Conservation (phyloP, 2,329 filamentous ascomycete genomes). For the Geosmithia flava region DNA sequence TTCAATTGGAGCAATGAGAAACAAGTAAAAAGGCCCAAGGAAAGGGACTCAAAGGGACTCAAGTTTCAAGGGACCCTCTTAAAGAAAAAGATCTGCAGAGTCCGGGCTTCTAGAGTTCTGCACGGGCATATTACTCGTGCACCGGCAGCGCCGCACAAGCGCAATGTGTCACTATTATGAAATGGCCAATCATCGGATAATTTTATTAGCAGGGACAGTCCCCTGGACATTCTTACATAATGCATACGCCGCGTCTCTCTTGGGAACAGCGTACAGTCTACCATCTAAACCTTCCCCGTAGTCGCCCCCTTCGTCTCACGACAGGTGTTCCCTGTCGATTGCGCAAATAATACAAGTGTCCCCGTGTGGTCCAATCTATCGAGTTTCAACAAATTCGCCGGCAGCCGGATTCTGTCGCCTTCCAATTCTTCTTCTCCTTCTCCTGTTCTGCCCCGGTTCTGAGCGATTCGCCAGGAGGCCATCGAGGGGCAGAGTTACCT, state of each 20-base stretch:
- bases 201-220: not conserved
- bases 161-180: not conserved
- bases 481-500: not conserved
- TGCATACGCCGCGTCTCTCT: not conserved
- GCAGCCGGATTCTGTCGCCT: not conserved
- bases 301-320: not conserved
- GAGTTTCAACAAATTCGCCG: not conserved
- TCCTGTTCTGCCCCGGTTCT: not conserved
- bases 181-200: not conserved
- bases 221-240: not conserved
- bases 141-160: not conserved
- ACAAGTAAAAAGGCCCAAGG: too few species aligned
- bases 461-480: not conserved
- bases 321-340: not conserved
- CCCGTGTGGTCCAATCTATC: not conserved
- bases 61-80: too few species aligned
- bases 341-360: not conserved
- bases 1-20: too few species aligned
- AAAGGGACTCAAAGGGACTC: too few species aligned
- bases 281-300: not conserved
- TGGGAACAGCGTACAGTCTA: not conserved
- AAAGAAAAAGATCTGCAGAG: not conserved
- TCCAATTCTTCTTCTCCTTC: not conserved
- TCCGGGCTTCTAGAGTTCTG: not conserved
- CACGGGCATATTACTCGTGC: not conserved